Evolutionary conservation across 192 early-diverging fungal species (phyloP).

Genomic region (Chytriomyces sp.): DNA sequence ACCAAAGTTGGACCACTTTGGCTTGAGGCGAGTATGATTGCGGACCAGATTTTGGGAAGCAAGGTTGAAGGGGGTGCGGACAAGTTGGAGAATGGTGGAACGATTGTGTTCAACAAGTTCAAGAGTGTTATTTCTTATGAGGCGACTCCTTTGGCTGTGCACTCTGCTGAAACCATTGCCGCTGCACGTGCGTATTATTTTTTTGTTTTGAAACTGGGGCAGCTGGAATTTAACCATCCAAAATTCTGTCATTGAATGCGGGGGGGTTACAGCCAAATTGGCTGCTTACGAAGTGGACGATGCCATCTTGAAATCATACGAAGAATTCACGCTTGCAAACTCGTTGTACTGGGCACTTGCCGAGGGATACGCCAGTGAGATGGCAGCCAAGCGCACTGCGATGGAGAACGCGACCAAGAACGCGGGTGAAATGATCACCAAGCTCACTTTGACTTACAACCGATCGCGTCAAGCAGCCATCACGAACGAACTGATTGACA

Average conservation of each 20-base stretch:
- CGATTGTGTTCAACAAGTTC: conserved; percentile 94
- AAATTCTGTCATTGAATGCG: no score
- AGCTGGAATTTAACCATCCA: conserved; percentile 1
- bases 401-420: conserved; percentile 99
- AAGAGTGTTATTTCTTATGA: conserved; percentile 94
- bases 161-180: conserved; percentile 70
- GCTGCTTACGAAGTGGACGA: conserved; percentile 91
- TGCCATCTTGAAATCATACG: conserved; percentile 82
- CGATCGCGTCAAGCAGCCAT: conserved; percentile 96
- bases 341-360: conserved; percentile 92
- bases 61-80: conserved; percentile 64
- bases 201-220: no score
- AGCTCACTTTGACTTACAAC: conserved; percentile 95
- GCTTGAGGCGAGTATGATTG: conserved; percentile 82
- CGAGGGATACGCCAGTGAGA: conserved; percentile 95
- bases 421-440: conserved; percentile 96
- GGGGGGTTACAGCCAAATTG: conserved; percentile 73
- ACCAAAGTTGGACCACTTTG: conserved; percentile 88
- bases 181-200: conserved; percentile 61
- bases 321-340: conserved; percentile 95
- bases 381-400: conserved; percentile 94
- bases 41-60: conserved; percentile 72
- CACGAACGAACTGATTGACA: conserved; percentile 90
- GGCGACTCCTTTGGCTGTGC: conserved; percentile 68
- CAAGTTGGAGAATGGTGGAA: no score